Evolutionary conservation across 495 filamentous ascomycete species (phyloP).

Genomic region (Hypoxylon trugodes): DNA sequence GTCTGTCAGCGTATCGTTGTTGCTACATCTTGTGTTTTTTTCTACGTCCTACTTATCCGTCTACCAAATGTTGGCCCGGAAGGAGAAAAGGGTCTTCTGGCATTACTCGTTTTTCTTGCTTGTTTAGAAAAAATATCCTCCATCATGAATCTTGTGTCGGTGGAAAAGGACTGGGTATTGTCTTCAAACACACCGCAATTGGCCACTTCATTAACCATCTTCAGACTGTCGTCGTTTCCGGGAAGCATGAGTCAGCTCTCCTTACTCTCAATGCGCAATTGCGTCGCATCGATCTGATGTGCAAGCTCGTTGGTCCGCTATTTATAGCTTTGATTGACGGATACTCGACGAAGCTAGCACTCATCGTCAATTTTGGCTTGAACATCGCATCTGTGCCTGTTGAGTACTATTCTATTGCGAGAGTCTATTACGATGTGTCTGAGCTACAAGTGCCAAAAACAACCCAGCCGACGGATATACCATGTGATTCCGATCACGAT

Average conservation of each 20-base stretch:
- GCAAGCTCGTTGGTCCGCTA: background rate
- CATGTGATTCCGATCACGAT: too few relatives aligned
- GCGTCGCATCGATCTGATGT: background rate
- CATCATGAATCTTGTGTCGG: background rate
- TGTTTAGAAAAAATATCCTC: background rate
- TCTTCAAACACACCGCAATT: too few relatives aligned
- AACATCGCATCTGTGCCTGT: slow-evolving; percentile 1
- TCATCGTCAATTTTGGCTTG: background rate
- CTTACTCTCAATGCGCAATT: background rate
- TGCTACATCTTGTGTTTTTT: background rate
- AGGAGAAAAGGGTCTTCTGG: background rate
- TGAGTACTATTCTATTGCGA: background rate
- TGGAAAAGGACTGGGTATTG: background rate
- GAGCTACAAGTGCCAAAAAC: background rate
- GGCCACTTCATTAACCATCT: background rate
- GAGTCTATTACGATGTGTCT: background rate
- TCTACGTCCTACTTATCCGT: background rate
- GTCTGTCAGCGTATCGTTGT: background rate
- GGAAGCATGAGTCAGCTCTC: background rate
- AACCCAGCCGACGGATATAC: too few relatives aligned
- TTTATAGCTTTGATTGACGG: background rate
- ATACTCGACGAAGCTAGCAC: background rate
- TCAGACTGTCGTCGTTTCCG: background rate
- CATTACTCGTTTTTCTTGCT: background rate
- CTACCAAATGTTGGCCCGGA: background rate